A percentile compares a stretch with the other conserved stretches of the same genome.
phyloP scores from a whole-genome alignment of 768 basidiomycete genomes.

The Flagelloscypha sp. region DNA sequence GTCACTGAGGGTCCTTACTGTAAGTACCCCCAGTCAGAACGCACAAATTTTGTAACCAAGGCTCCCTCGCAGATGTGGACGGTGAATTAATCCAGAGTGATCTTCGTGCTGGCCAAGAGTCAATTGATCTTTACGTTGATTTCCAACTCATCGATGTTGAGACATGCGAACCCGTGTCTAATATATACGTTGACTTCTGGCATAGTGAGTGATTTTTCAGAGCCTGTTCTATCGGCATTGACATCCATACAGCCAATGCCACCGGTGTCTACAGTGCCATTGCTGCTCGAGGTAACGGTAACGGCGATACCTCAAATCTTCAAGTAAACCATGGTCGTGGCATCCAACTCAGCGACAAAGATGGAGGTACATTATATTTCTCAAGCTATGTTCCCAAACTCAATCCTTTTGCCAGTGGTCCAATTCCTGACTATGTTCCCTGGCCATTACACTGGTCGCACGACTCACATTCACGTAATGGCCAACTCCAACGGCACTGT shows the following conservation, averaged over 20 bases:
- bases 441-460: slow-evolving; percentile 12
- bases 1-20: slow-evolving; percentile 8
- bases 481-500: slow-evolving; percentile 10
- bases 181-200: slow-evolving; percentile 12
- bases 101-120: slow-evolving; percentile 7
- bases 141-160: slow-evolving; percentile 11
- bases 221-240: too few relatives aligned
- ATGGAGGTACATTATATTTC: too few relatives aligned
- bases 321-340: too few relatives aligned
- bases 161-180: slow-evolving; percentile 12
- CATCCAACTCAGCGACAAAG: slow-evolving; percentile 9
- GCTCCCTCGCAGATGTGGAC: slow-evolving; percentile 5
- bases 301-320: slow-evolving; percentile 10
- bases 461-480: slow-evolving; percentile 13
- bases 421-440: slow-evolving; percentile 11
- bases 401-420: too few relatives aligned
- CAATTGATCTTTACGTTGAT: slow-evolving; percentile 10
- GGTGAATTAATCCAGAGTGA: slow-evolving; percentile 11
- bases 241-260: too few relatives aligned
- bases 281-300: slow-evolving; percentile 10
- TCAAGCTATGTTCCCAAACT: too few relatives aligned
- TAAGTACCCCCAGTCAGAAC: neutral
- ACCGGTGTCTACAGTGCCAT: slow-evolving; percentile 13
- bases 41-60: neutral
- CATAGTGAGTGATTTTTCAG: too few relatives aligned